Evolutionary conservation across 805 yeast species (phyloP).

Genomic region (Teunomyces panamensis): DNA sequence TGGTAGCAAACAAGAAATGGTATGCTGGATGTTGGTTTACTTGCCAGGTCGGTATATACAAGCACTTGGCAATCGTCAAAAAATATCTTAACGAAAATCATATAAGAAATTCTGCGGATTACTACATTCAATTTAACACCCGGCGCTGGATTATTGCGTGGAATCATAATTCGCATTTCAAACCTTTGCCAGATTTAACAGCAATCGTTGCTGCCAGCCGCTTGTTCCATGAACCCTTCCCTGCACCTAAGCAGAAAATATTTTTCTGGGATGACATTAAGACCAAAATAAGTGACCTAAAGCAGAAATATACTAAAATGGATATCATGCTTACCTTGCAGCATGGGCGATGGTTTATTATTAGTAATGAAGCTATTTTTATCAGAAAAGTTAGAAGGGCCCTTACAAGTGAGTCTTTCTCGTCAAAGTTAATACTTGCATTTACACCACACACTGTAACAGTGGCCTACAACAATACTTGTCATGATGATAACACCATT

Average conservation of each 20-base stretch:
- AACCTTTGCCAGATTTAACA: neutral
- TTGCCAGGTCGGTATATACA: constrained; percentile 16
- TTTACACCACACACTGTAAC: neutral
- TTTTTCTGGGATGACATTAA: neutral
- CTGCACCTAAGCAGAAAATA: neutral
- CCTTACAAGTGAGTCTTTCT: neutral
- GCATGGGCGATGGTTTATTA: neutral
- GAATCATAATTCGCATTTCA: constrained; percentile 6
- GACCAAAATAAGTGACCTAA: neutral
- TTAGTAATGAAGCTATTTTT: neutral
- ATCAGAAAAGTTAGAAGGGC: neutral
- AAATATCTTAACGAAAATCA: neutral
- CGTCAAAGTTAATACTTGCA: neutral
- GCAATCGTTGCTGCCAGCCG: neutral
- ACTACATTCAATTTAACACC: constrained; percentile 11
- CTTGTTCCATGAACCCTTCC: neutral
- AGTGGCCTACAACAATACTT: constrained; percentile 6
- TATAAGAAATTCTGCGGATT: constrained; percentile 1
- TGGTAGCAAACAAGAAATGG: neutral
- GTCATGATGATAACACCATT: constrained; percentile 16
- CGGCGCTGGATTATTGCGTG: constrained; percentile 20
- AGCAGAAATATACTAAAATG: neutral
- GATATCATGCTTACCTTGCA: neutral
- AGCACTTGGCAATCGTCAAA: constrained; percentile 8
- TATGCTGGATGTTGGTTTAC: constrained; percentile 17